Evolutionary conservation across 306 rosid species (phyloP), one percentile per base, ranked within the genome.

Genomic region (Hippophae tibetana): DNA sequence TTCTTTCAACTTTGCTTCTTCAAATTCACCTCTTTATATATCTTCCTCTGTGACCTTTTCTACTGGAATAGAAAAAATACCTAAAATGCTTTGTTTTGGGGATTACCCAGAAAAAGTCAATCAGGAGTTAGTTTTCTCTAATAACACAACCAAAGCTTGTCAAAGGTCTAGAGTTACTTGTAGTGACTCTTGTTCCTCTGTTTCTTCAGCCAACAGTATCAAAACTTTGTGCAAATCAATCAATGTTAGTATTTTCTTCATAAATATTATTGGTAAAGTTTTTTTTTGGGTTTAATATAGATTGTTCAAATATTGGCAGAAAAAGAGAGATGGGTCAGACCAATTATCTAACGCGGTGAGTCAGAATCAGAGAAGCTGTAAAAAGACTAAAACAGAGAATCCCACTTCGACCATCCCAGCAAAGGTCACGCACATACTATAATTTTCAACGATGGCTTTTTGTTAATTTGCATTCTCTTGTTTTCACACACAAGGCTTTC

Each of bases 61-160:
- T 67, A 25, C 74, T 49, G 25, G 63, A 25, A 31, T 2, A 31
- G 76, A 68, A n/a, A 78, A 78, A 52, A 18, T 82, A 2, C 90
- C 97, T 62, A 68, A 67, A 68, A 88, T 86, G 89, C 85, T 92
- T 57, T 83, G 85, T 56, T 92, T 92, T 50, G 84, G 69, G 2
- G 50, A 61, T 76, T 60, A 65, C 13, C 69, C 61, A 12, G 46
- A 54, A 13, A 31, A 31, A 0, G 57, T 42, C 47, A 56, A 57
- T 7, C 38, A 27, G 1, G 56, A 63, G 40, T 10, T 47, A 0
- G 27, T 70, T 43, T 25, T 69, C 54, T 43, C 75, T 14, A 76
- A 78, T 27, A 53, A 70, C 52, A 60, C 59, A 10, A 13, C 50
- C 1, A 68, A 13, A 13, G 43, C 81, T 8, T 73, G 77, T 8